Evolutionary conservation across 331 rosid genomes (phyloP).

Genomic region (Erythrophleum ivorense): DNA sequence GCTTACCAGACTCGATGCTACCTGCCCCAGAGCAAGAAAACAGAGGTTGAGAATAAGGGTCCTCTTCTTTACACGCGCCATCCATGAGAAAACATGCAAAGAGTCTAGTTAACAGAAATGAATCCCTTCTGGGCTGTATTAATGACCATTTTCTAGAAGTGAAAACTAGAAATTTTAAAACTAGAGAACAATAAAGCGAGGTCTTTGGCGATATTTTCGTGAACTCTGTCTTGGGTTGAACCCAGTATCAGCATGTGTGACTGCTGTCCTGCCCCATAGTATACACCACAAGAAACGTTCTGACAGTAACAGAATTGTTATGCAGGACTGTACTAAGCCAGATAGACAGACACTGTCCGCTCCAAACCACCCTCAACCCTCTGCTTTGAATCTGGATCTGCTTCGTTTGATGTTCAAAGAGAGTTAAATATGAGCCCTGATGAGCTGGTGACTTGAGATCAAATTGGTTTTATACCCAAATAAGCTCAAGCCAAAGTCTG

Average conservation of each 20-base stretch:
- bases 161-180: not conserved
- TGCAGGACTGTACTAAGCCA: not conserved
- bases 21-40: slow-evolving; percentile 8
- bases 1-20: not conserved
- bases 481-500: not conserved
- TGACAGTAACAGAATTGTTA: not conserved
- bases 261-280: too few species aligned
- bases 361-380: not conserved
- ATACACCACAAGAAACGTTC: not conserved
- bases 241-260: too few species aligned
- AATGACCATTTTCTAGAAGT: not conserved
- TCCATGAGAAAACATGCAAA: not conserved
- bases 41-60: not conserved
- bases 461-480: not conserved
- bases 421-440: not conserved
- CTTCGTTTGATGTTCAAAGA: not conserved
- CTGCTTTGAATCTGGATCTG: not conserved
- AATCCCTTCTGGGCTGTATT: not conserved
- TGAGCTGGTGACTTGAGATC: not conserved
- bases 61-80: not conserved
- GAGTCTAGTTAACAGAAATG: not conserved
- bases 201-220: not conserved
- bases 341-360: too few species aligned
- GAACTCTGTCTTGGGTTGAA: not conserved
- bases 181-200: not conserved